Base-by-base conservation (phyloP, 2,329 filamentous ascomycete genomes). In the Cadophora malorum region DNA sequence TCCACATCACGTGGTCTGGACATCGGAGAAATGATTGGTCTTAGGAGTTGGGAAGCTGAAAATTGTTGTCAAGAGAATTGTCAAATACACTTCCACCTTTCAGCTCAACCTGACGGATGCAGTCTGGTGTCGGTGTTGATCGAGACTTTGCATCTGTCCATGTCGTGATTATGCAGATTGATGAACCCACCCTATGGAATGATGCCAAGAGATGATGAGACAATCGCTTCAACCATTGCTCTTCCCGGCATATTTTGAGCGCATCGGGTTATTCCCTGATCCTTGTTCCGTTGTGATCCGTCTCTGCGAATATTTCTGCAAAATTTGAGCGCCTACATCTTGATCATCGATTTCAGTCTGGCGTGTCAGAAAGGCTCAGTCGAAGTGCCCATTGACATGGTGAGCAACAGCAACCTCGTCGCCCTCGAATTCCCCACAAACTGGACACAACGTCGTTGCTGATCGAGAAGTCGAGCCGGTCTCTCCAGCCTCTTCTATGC, bases 351-450 rank as follows among this genome's bases (percentile, higher is more conserved):
- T 38, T 5, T 35, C 9, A 5, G 33, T 35, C 33, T 4, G 9
- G 38, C 6, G 6, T 28, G 8, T 10, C 16, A n/a, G 8, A 28
- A 12, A 25, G 16, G 25, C 16, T 49, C 35, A 76, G 25, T 75
- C 72, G 52, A 76, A 76, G 69, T 77, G 75, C 1, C 55, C 59
- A 65, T 71, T 72, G 10, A 76, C 75, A 66, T 77, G 76, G 68
- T 76, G 73, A 25, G 74, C 70, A 14, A 76, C 70, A 21, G 75
- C 75, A 16, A 65, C 45, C 38, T 74, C 75, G 67, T 77, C 76
- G 2, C 76, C 76, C 31, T 77, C 70, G 38, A 77, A 77, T 10
- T 75, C 69, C 10, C 70, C 74, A 64, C 76, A 77, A 2, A 77
- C 74, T 6, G 74, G 75, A 66, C 76, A 77, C 3, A 53, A 12